Evolutionary conservation across 768 basidiomycete genomes (phyloP).

Genomic region (Gloeostereum incarnatum): DNA sequence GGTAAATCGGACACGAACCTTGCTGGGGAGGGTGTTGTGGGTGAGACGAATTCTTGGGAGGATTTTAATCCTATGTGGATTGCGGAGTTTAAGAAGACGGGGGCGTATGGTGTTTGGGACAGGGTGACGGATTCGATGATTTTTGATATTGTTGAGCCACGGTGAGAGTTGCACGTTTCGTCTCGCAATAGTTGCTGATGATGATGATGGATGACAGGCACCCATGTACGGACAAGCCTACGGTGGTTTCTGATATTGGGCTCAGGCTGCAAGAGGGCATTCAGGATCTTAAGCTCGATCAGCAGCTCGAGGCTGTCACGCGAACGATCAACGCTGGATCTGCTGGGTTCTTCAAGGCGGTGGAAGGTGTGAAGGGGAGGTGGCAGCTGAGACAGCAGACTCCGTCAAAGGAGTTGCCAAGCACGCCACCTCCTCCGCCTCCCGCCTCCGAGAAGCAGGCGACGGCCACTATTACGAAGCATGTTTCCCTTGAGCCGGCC

Average conservation of each 20-base stretch:
- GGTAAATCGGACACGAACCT: conserved; percentile 46
- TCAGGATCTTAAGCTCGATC: conserved; percentile 87
- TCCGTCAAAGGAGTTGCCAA: no score
- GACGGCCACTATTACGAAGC: no score
- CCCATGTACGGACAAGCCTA: conserved; percentile 87
- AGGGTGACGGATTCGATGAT: conserved; percentile 82
- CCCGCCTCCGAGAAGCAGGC: background rate
- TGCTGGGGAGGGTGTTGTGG: conserved; percentile 60
- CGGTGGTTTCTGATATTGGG: conserved; percentile 85
- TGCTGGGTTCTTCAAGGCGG: conserved; percentile 77
- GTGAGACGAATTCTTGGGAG: conserved; percentile 48
- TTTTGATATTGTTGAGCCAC: conserved; percentile 93
- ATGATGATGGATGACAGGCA: conserved; percentile 41
- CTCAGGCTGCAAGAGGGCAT: conserved; percentile 89
- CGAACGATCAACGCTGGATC: conserved; percentile 69
- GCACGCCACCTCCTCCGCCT: conserved; percentile 4
- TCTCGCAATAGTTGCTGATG: background rate
- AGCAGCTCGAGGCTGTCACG: conserved; percentile 88
- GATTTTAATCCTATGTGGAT: conserved; percentile 91
- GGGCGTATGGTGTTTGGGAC: conserved; percentile 88
- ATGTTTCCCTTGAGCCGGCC: no score
- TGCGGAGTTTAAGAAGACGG: conserved; percentile 77
- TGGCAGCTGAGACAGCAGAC: conserved; percentile 39
- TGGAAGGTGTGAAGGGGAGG: conserved; percentile 78
- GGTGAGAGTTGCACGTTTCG: conserved; percentile 34